Evolutionary conservation across 495 filamentous ascomycete genomes (phyloP), one percentile per base, ranked within the genome.

Genomic region (Aspergillus avenaceus): DNA sequence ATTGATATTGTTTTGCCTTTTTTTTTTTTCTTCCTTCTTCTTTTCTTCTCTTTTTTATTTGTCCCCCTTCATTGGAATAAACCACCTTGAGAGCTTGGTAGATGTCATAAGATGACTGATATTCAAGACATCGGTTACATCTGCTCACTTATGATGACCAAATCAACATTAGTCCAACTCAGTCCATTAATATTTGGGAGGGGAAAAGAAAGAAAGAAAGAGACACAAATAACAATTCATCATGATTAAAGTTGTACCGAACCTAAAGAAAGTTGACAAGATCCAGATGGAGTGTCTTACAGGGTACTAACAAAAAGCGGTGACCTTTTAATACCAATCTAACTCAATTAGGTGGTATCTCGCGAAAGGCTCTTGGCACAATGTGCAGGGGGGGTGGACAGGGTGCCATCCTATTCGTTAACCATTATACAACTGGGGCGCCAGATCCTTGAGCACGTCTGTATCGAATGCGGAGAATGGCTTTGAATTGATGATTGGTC

Each of bases 391-490:
- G 28, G 28, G 1, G n/a, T n/a, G n/a, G 31, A 9, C 36, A 22
- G 29, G 41, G 9, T 18, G 28, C 3, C 37, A 25, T 41, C 45
- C 45, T 26, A 57, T 57, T 56, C 43, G 54, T 21, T 9, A 16
- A 38, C 21, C 34, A 38, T 38, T 14, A 8, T 8, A 31, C 5
- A 14, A 38, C 16, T 27, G 29, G 22, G 26, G 34, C 16, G 13
- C 40, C 8, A 14, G 32, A 50, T 49, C 44, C 46, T 19, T 48
- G 48, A 49, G 25, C 8, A 14, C 5, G n/a, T n/a, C n/a, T 22
- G 23, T 21, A 34, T 53, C 54, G 21, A 55, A 57, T 61, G 54
- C 52, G 54, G 58, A 57, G 52, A 57, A 49, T 55, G 58, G 51
- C 32, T 12, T 5, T 8, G 3, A n/a, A 0, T 0, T 5, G 2